Evolutionary conservation across 805 yeast genomes (phyloP).

Genomic region (Spathaspora boniae): DNA sequence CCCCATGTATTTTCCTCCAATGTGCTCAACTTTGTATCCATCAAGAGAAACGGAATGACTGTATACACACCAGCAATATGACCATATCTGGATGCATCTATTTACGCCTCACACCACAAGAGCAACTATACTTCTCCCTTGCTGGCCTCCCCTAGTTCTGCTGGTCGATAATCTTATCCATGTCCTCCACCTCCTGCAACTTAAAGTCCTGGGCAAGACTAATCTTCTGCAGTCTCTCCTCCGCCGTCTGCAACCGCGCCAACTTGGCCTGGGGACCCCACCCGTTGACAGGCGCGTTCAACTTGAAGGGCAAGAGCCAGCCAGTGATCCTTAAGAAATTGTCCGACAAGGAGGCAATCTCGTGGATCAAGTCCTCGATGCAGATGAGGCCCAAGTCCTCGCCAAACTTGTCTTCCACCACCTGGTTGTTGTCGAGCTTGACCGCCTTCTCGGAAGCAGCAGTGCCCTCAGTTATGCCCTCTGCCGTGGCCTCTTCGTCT

Average conservation of each 20-base stretch:
- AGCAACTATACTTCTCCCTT: not conserved
- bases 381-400: slow-evolving; percentile 61
- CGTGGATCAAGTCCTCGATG: slow-evolving; percentile 77
- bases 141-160: slow-evolving; percentile 44
- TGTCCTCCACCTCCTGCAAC: slow-evolving; percentile 61
- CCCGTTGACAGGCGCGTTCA: slow-evolving; percentile 68
- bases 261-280: slow-evolving; percentile 71
- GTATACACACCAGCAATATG: too few species aligned
- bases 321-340: slow-evolving; percentile 56
- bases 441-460: slow-evolving; percentile 33
- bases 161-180: slow-evolving; percentile 62
- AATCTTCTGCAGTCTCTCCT: slow-evolving; percentile 45
- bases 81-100: too few species aligned
- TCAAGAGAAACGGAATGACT: too few species aligned
- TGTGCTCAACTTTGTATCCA: too few species aligned
- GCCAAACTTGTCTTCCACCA: slow-evolving; percentile 69
- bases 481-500: slow-evolving; percentile 12
- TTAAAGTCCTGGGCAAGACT: slow-evolving; percentile 65
- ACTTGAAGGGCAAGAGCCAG: slow-evolving; percentile 68
- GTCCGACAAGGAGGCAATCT: slow-evolving; percentile 60
- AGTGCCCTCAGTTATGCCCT: too few species aligned
- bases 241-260: slow-evolving; percentile 56
- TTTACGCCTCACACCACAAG: too few species aligned
- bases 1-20: too few species aligned
- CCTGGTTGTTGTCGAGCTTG: slow-evolving; percentile 67